phyloP scores from a whole-genome alignment of 225 moss, liverwort and hornwort species.

The Bryoerythrophyllum caledonicum region DNA sequence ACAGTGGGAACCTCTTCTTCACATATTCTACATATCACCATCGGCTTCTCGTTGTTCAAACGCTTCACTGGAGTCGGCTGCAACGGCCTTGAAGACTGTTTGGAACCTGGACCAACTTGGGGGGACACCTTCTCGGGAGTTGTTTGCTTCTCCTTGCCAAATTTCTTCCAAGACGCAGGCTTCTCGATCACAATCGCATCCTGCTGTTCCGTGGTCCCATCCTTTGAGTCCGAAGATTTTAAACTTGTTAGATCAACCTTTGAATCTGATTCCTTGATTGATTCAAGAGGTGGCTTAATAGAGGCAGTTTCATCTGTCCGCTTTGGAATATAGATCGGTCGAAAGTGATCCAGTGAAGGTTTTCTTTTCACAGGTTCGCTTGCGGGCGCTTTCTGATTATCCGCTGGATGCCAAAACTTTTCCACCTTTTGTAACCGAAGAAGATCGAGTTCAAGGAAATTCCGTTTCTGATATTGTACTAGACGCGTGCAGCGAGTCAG shows the following conservation, averaged over 20 bases:
- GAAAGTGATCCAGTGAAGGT: constrained; percentile 40
- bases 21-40: constrained; percentile 99
- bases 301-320: constrained; percentile 44
- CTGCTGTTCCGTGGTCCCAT: constrained; percentile 41
- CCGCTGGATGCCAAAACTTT: constrained; percentile 55
- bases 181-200: constrained; percentile 77
- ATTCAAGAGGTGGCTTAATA: constrained; percentile 35
- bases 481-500: constrained; percentile 97
- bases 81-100: constrained; percentile 30
- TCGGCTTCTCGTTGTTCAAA: constrained; percentile 57
- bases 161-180: constrained; percentile 86
- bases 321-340: constrained; percentile 31
- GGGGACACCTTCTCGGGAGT: constrained; percentile 42
- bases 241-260: constrained; percentile 26
- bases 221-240: constrained; percentile 39
- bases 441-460: constrained; percentile 76
- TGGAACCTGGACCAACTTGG: constrained; percentile 21
- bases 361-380: constrained; percentile 65
- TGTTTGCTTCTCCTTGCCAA: constrained; percentile 45
- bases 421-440: constrained; percentile 74
- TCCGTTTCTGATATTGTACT: constrained; percentile 89
- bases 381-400: constrained; percentile 43
- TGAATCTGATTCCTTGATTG: constrained; percentile 50
- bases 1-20: constrained; percentile 96
- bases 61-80: constrained; percentile 44